These are phyloP conservation scores for Colletotrichum paranaense DNA, from an alignment of 2,329 filamentous ascomycete species.

Conservation along the genomic window DNA sequence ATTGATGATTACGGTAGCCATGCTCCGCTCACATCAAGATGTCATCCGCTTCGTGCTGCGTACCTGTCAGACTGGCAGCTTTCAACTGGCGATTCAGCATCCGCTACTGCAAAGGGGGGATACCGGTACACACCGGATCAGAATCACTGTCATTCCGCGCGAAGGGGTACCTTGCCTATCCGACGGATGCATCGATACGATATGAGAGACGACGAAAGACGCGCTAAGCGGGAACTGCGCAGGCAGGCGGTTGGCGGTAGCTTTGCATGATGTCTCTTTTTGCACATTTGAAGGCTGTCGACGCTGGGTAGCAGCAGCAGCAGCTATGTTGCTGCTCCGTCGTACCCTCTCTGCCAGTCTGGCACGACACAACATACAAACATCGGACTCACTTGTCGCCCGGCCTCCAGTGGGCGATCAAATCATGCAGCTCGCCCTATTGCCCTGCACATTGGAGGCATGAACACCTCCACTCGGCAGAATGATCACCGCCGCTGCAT, in stretches of 20 bases:
- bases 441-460: slow-evolving; percentile 14
- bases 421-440: slow-evolving; percentile 29
- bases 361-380: background rate
- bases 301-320: background rate
- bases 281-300: background rate
- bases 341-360: background rate
- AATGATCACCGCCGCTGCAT: background rate
- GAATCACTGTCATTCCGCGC: background rate
- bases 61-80: slow-evolving; percentile 6
- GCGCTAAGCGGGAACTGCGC: background rate
- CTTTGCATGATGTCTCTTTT: background rate
- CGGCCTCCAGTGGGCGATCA: slow-evolving; percentile 18
- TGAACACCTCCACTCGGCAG: slow-evolving; percentile 17
- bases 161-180: slow-evolving; percentile 30
- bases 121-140: background rate
- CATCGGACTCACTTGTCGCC: background rate
- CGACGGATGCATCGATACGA: background rate
- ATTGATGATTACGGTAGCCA: no score
- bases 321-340: background rate
- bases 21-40: no score
- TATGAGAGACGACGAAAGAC: slow-evolving; percentile 5
- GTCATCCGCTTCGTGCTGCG: background rate
- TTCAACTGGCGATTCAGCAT: background rate
- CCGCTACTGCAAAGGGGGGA: slow-evolving; percentile 7
- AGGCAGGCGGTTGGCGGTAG: background rate